These are phyloP conservation scores for Datisca glomerata DNA, from an alignment of 306 rosid genomes.

Conservation along the genomic window DNA sequence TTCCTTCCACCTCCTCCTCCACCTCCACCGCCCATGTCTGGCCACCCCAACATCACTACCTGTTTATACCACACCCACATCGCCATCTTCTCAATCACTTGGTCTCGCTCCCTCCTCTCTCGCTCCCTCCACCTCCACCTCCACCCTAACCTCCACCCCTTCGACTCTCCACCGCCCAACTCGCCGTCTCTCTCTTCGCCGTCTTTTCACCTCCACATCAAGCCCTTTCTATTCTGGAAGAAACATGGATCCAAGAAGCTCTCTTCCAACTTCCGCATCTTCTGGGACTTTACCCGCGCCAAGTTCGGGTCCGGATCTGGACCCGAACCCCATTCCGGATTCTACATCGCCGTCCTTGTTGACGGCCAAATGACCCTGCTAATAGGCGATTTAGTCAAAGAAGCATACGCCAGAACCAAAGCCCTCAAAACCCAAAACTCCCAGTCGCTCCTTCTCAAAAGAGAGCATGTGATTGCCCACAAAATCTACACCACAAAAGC, in stretches of 20 bases:
- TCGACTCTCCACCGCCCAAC: slow-evolving; percentile 1
- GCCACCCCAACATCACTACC: slow-evolving; percentile 60
- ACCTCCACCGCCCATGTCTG: slow-evolving; percentile 26
- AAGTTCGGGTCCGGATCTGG: slow-evolving; percentile 47
- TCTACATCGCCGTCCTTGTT: slow-evolving; percentile 63
- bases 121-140: slow-evolving; percentile 66
- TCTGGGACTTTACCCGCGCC: slow-evolving; percentile 70
- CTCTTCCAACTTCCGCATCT: slow-evolving; percentile 29
- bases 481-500: slow-evolving; percentile 49
- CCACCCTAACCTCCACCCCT: slow-evolving; percentile 37
- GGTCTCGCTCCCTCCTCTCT: slow-evolving; percentile 75
- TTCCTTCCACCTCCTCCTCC: slow-evolving; percentile 10
- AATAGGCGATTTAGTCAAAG: slow-evolving; percentile 47
- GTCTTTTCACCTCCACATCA: slow-evolving; percentile 47
- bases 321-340: slow-evolving; percentile 58
- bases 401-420: slow-evolving; percentile 46
- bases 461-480: slow-evolving; percentile 66
- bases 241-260: slow-evolving; percentile 60
- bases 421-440: slow-evolving; percentile 18
- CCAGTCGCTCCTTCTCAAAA: slow-evolving; percentile 39
- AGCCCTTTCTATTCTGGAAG: slow-evolving; percentile 80
- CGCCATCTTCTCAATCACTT: slow-evolving; percentile 57
- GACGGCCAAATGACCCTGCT: slow-evolving; percentile 47
- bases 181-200: slow-evolving; percentile 14
- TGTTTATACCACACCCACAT: slow-evolving; percentile 62